A percentile compares a stretch with the other conserved stretches of the same genome.
Evolutionary conservation across 352 stramenopile species (phyloP).

Genomic region (Salisapilia sapeloensis): DNA sequence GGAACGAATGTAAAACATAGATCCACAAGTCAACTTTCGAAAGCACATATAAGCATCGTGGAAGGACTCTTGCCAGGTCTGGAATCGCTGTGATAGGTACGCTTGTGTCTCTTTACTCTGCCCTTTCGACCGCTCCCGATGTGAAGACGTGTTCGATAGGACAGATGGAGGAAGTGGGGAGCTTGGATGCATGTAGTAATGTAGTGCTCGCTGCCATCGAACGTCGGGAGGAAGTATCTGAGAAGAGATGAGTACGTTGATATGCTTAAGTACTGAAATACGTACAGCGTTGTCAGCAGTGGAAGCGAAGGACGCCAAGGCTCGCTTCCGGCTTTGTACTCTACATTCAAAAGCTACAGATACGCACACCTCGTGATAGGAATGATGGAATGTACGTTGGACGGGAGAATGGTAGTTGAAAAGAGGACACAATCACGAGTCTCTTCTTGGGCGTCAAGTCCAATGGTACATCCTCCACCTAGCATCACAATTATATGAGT

Average conservation of each 20-base stretch:
- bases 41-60: conserved; percentile 51
- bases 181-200: conserved; percentile 52
- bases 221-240: conserved; percentile 15
- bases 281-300: too few relatives aligned
- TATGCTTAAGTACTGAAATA: too few relatives aligned
- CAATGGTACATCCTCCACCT: conserved; percentile 27
- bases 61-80: conserved; percentile 51
- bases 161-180: conserved; percentile 26
- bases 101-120: conserved; percentile 29
- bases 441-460: conserved; percentile 46
- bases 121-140: conserved; percentile 1
- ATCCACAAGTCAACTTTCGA: conserved; percentile 3
- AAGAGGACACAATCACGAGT: conserved; percentile 32
- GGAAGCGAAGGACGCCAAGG: too few relatives aligned
- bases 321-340: too few relatives aligned
- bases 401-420: conserved; percentile 43
- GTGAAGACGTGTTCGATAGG: conserved; percentile 5
- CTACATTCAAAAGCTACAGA: too few relatives aligned
- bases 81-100: conserved; percentile 37
- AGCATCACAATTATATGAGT: too few relatives aligned
- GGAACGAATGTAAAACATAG: conserved; percentile 34
- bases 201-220: conserved; percentile 42
- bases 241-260: too few relatives aligned
- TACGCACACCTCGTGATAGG: neutral
- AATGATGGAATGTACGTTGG: conserved; percentile 22